A percentile compares a stretch with the other conserved stretches of the same genome.
phyloP scores from a whole-genome alignment of 176 grass and related monocot species.

The Calamus simplicifolius region DNA sequence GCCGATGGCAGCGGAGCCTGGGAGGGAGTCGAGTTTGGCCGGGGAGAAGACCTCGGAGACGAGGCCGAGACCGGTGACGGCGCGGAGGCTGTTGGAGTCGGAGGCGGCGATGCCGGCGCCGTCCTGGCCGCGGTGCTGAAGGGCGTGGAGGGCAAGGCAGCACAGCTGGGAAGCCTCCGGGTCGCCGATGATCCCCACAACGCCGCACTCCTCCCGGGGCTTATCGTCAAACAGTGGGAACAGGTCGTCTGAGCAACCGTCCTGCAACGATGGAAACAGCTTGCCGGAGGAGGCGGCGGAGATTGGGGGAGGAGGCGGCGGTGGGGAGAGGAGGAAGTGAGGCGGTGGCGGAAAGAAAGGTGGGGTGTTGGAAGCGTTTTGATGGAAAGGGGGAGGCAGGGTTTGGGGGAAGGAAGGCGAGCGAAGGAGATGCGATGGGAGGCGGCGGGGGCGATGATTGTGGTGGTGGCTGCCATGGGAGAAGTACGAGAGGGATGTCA shows the following conservation, averaged over 20 bases:
- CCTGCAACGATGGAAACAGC: slow-evolving; percentile 24
- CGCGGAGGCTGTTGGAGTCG: slow-evolving; percentile 29
- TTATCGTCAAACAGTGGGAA: slow-evolving; percentile 30
- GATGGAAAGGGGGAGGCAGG: no score
- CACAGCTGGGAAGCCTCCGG: slow-evolving; percentile 60
- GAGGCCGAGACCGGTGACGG: slow-evolving; percentile 65
- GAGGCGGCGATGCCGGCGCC: slow-evolving; percentile 61
- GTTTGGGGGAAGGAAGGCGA: no score
- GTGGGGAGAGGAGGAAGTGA: slow-evolving; percentile 1
- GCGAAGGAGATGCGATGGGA: no score
- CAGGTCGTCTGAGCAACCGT: no score
- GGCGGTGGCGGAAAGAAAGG: not conserved
- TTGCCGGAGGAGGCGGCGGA: not conserved
- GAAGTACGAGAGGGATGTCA: no score
- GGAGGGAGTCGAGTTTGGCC: slow-evolving; percentile 36
- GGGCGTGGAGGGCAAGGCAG: slow-evolving; percentile 72
- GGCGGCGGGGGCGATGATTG: no score
- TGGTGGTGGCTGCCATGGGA: no score
- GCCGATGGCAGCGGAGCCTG: slow-evolving; percentile 50
- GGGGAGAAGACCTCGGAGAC: slow-evolving; percentile 69
- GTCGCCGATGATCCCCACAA: slow-evolving; percentile 77
- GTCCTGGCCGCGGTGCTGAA: slow-evolving; percentile 93
- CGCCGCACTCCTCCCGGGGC: slow-evolving; percentile 91
- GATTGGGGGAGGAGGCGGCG: not conserved
- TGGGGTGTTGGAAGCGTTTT: no score